Conservation (phyloP, 1,284 basidiomycete species). For the Takashimella tepidaria region DNA sequence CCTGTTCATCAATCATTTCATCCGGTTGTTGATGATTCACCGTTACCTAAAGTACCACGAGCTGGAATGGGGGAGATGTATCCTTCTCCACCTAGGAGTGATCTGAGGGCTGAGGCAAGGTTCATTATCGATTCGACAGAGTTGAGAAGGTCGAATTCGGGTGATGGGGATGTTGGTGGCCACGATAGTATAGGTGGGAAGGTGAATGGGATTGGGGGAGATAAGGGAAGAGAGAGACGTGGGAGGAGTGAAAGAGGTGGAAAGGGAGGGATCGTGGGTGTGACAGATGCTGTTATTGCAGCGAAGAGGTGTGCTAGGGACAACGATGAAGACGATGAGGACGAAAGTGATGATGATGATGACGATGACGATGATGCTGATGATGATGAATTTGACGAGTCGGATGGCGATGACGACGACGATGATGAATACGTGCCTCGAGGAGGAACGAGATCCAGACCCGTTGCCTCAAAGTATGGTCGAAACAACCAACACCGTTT, state of each 20-base stretch:
- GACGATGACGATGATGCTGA: conserved; percentile 3
- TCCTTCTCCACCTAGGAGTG: conserved; percentile 27
- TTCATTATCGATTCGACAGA: conserved; percentile 26
- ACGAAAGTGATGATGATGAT: conserved; percentile 1
- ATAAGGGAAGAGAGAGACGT: background rate
- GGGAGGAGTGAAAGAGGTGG: conserved; percentile 1
- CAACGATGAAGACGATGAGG: conserved; percentile 1
- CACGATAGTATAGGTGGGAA: too few species aligned
- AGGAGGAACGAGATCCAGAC: background rate
- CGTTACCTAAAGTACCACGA: conserved; percentile 21
- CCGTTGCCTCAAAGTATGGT: too few species aligned
- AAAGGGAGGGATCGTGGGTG: background rate
- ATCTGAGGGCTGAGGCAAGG: conserved; percentile 20
- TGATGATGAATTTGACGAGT: background rate
- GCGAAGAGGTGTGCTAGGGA: background rate
- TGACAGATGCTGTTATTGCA: background rate
- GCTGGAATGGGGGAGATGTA: conserved; percentile 29
- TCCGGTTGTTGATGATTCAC: conserved; percentile 23
- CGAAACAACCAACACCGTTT: too few species aligned
- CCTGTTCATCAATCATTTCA: conserved; percentile 6
- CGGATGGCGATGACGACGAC: conserved; percentile 3
- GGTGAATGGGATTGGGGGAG: conserved; percentile 6
- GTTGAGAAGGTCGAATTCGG: too few species aligned
- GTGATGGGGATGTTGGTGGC: too few species aligned
- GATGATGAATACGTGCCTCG: background rate